A percentile compares a stretch with the other conserved stretches of the same genome.
These are phyloP conservation scores for Chenopodium suecicum DNA, from an alignment of 148 eudicot species.

Conservation along the genomic window DNA sequence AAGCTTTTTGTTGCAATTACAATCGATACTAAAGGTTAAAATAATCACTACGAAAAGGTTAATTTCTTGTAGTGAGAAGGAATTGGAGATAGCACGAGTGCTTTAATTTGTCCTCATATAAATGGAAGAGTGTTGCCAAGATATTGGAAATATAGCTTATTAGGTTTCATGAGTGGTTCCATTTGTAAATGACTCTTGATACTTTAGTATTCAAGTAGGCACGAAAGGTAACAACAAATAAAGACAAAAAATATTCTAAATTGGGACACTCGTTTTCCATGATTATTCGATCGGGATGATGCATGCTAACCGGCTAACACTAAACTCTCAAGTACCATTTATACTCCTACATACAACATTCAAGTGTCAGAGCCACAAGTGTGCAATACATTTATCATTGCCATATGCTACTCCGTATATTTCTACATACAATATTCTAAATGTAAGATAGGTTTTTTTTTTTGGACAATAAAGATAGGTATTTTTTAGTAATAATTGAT, in stretches of 20 bases:
- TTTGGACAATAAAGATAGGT: too few relatives aligned
- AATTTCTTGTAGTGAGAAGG: too few relatives aligned
- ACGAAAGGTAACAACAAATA: background rate
- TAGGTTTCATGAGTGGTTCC: background rate
- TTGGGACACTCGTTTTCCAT: background rate
- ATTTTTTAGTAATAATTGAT: too few relatives aligned
- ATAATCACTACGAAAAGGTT: too few relatives aligned
- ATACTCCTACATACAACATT: background rate
- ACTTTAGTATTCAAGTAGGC: background rate
- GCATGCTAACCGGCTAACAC: background rate
- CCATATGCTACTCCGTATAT: background rate
- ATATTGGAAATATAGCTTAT: background rate
- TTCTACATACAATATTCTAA: background rate
- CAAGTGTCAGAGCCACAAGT: background rate
- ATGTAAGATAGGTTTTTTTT: too few relatives aligned
- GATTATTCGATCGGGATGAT: background rate
- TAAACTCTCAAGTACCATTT: too few relatives aligned
- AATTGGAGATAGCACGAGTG: background rate
- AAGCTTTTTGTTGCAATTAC: too few relatives aligned
- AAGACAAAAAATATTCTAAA: background rate
- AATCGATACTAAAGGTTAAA: too few relatives aligned
- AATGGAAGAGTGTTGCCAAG: background rate
- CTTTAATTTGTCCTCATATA: background rate
- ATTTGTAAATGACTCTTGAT: background rate
- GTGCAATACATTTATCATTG: background rate